Conservation (phyloP, 306 rosid species). For the Oxytropis ochrocephala region DNA sequence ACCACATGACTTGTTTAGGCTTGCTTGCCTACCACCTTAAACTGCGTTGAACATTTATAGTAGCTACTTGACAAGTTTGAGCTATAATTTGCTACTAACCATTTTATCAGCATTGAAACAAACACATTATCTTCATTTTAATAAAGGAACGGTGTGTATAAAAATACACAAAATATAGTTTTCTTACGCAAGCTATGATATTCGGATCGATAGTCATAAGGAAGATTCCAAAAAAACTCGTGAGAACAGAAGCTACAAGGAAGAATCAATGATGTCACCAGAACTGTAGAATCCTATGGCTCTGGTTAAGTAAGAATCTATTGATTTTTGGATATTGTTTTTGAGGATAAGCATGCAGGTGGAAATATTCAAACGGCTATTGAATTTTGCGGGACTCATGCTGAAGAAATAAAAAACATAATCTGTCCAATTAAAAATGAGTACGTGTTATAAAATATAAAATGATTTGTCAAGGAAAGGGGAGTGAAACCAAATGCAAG, state of each 20-base stretch:
- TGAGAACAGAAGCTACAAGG: neutral
- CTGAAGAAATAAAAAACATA: too few relatives aligned
- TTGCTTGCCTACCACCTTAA: neutral
- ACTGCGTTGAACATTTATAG: neutral
- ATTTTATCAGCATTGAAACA: neutral
- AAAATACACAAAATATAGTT: neutral
- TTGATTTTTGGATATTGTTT: neutral
- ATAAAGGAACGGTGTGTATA: neutral
- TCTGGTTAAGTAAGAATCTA: neutral
- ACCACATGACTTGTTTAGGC: neutral
- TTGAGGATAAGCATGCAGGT: neutral
- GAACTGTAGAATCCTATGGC: neutral
- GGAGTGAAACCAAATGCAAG: neutral
- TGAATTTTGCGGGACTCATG: neutral
- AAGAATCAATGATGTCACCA: slow-evolving; percentile 11
- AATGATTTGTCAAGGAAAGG: too few relatives aligned
- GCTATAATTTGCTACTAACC: neutral
- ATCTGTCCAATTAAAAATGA: too few relatives aligned
- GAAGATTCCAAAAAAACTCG: neutral
- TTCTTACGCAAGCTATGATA: neutral
- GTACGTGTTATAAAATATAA: too few relatives aligned
- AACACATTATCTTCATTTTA: neutral
- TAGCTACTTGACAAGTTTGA: neutral
- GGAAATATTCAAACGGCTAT: neutral
- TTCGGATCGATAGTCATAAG: neutral